Conservation (phyloP, 768 basidiomycete species). For the Coprinellus micaceus region DNA sequence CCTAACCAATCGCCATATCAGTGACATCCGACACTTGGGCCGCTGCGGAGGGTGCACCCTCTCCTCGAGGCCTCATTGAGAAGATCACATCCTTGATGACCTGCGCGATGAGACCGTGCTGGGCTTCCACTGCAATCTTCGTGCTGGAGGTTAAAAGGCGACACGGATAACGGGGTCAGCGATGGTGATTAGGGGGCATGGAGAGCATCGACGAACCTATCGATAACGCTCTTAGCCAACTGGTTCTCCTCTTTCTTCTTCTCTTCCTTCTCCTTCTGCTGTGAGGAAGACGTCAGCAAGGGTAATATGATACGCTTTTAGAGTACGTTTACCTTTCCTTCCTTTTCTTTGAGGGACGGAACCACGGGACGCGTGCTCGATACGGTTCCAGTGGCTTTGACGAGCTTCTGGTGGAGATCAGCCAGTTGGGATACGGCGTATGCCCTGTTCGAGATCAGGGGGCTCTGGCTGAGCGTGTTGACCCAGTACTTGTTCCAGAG, state of each 20-base stretch:
- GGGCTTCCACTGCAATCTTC: slow-evolving; percentile 86
- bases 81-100: slow-evolving; percentile 92
- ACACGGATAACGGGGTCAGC: background rate
- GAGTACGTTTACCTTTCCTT: slow-evolving; percentile 16
- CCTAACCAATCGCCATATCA: slow-evolving; percentile 47
- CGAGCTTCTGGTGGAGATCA: slow-evolving; percentile 88
- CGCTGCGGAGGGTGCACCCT: slow-evolving; percentile 13
- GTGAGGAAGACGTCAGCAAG: slow-evolving; percentile 1
- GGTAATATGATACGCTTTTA: background rate
- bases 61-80: slow-evolving; percentile 46
- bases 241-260: slow-evolving; percentile 89
- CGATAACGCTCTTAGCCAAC: slow-evolving; percentile 84
- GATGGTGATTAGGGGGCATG: background rate
- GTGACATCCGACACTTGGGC: slow-evolving; percentile 36
- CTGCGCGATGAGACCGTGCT: slow-evolving; percentile 91
- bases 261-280: slow-evolving; percentile 55
- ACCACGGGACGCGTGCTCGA: slow-evolving; percentile 53
- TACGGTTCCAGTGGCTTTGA: slow-evolving; percentile 62
- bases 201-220: slow-evolving; percentile 51
- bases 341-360: slow-evolving; percentile 54
- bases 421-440: slow-evolving; percentile 89
- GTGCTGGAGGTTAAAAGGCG: slow-evolving; percentile 44
- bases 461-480: slow-evolving; percentile 90
- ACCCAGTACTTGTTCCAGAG: slow-evolving; percentile 99
- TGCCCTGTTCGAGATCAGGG: slow-evolving; percentile 91